A percentile compares a stretch with the other conserved stretches of the same genome.
Evolutionary conservation across 352 stramenopile species (phyloP).

Genomic region (Pythium monospermum): DNA sequence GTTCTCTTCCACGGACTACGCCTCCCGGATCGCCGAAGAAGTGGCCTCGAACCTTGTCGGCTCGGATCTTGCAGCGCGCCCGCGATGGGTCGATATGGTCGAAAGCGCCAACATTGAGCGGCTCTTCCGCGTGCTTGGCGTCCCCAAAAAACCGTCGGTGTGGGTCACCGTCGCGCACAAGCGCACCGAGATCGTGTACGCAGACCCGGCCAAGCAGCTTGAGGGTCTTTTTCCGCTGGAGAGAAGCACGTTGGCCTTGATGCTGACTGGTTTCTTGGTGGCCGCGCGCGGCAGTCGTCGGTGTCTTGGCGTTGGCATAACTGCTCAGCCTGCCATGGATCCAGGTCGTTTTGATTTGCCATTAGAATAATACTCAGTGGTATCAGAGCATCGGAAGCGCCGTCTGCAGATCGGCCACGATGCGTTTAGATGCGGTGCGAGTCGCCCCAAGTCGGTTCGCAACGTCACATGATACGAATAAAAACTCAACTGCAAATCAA

Average conservation of each 20-base stretch:
- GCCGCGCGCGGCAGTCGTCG: too few species aligned
- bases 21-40: constrained; percentile 57
- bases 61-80: constrained; percentile 76
- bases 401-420: too few species aligned
- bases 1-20: constrained; percentile 38
- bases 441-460: too few species aligned
- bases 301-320: too few species aligned
- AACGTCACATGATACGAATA: too few species aligned
- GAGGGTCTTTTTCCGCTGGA: constrained; percentile 50
- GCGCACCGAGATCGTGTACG: constrained; percentile 72
- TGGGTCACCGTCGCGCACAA: constrained; percentile 66
- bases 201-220: constrained; percentile 43
- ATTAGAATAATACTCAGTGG: too few species aligned
- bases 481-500: too few species aligned
- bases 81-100: constrained; percentile 70
- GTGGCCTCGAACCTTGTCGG: constrained; percentile 74
- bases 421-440: too few species aligned
- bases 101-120: constrained; percentile 53
- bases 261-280: constrained; percentile 68
- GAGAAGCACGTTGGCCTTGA: constrained; percentile 54
- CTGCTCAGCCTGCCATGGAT: too few species aligned
- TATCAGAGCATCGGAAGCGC: too few species aligned
- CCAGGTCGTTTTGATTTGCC: too few species aligned
- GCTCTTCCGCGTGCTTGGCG: constrained; percentile 55
- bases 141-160: constrained; percentile 42